These are phyloP conservation scores for Rickenella mellea DNA, from an alignment of 768 basidiomycete species.

Conservation along the genomic window DNA sequence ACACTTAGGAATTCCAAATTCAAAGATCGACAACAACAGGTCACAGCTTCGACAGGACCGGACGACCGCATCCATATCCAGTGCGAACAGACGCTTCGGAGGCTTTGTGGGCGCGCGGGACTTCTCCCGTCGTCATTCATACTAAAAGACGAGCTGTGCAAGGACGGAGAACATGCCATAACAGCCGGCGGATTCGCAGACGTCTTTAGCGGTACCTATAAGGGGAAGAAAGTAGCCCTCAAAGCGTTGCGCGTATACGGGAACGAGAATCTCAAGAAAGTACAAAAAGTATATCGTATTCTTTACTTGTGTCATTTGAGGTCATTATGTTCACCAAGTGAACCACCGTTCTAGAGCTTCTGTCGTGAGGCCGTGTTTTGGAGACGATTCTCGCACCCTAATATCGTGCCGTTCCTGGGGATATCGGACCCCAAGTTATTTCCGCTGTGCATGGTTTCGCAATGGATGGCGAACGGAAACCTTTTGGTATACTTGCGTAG, in stretches of 20 bases:
- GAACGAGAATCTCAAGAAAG: neutral
- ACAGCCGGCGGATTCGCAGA: neutral
- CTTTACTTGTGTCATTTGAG: neutral
- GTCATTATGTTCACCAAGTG: neutral
- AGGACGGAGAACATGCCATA: neutral
- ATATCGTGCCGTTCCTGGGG: neutral
- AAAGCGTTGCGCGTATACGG: neutral
- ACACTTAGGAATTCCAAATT: neutral
- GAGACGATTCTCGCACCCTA: neutral
- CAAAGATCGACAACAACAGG: neutral
- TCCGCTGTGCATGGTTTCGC: slow-evolving; percentile 2
- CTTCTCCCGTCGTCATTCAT: neutral
- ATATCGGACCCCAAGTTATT: slow-evolving; percentile 2
- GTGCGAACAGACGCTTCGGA: neutral
- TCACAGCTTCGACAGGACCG: neutral
- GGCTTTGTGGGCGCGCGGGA: neutral
- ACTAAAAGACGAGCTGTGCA: neutral
- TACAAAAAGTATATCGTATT: neutral
- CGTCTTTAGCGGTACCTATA: neutral
- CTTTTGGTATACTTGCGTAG: slow-evolving; percentile 1
- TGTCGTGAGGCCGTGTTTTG: neutral
- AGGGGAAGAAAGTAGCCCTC: neutral
- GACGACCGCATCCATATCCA: neutral
- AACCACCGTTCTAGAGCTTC: neutral
- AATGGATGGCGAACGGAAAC: slow-evolving; percentile 8